These are phyloP conservation scores for Pythium dissotocum DNA, from an alignment of 352 stramenopile genomes.

Conservation along the genomic window DNA sequence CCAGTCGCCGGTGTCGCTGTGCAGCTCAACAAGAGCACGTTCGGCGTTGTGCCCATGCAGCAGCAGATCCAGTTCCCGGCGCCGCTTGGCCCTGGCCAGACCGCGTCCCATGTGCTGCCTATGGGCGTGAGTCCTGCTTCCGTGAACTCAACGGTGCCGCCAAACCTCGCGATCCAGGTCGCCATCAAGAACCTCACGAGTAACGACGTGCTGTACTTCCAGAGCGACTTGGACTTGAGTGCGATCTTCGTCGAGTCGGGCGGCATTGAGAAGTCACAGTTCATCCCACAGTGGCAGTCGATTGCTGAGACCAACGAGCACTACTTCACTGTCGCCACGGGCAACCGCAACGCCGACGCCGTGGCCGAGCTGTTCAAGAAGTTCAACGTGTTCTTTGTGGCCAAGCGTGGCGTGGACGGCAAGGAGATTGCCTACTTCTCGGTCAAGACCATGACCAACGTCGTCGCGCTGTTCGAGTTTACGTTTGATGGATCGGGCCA, in stretches of 20 bases:
- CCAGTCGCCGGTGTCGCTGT: constrained; percentile 92
- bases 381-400: constrained; percentile 94
- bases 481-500: constrained; percentile 93
- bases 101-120: constrained; percentile 62
- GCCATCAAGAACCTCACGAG: constrained; percentile 97
- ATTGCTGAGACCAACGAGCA: constrained; percentile 95
- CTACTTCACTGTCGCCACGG: constrained; percentile 88
- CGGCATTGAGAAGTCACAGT: constrained; percentile 90
- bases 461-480: constrained; percentile 93
- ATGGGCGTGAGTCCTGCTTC: constrained; percentile 83
- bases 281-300: constrained; percentile 95
- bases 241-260: constrained; percentile 89
- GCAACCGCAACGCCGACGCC: constrained; percentile 71
- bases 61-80: constrained; percentile 86
- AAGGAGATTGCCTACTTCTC: constrained; percentile 97
- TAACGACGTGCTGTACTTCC: constrained; percentile 95
- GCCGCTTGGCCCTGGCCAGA: constrained; percentile 71
- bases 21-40: constrained; percentile 98
- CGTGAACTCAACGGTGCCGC: constrained; percentile 71
- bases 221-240: constrained; percentile 90
- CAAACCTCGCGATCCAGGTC: constrained; percentile 90
- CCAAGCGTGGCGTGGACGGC: constrained; percentile 91
- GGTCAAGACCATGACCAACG: constrained; percentile 92
- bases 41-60: constrained; percentile 93
- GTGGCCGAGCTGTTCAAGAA: constrained; percentile 86